A percentile compares a stretch with the other conserved stretches of the same genome.
These are phyloP conservation scores for Tritrichomonas musculus DNA, from an alignment of 208 protist species.

Conservation along the genomic window DNA sequence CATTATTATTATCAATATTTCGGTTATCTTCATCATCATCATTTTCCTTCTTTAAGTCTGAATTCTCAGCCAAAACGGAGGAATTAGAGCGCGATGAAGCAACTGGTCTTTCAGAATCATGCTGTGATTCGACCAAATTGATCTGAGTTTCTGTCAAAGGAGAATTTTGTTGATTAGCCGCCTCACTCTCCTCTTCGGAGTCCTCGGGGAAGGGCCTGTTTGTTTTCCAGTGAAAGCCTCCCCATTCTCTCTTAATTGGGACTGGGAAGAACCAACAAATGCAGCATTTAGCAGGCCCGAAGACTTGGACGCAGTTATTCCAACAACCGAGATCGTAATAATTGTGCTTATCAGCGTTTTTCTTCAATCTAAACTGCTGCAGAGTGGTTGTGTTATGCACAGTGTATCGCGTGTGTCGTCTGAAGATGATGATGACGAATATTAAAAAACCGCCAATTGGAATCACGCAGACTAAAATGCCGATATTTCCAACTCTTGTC, in stretches of 20 bases:
- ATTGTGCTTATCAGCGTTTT: background rate
- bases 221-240: background rate
- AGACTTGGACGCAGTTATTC: background rate
- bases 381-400: background rate
- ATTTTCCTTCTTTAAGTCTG: too few relatives aligned
- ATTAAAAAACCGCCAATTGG: background rate
- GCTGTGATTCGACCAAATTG: too few relatives aligned
- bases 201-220: background rate
- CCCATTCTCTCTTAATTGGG: background rate
- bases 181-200: too few relatives aligned
- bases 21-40: too few relatives aligned
- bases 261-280: background rate
- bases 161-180: too few relatives aligned
- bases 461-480: background rate
- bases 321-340: slow-evolving; percentile 28
- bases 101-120: too few relatives aligned
- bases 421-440: background rate
- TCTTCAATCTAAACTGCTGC: background rate
- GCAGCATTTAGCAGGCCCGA: background rate
- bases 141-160: too few relatives aligned
- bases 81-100: too few relatives aligned
- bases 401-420: background rate
- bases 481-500: background rate
- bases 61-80: too few relatives aligned
- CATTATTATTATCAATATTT: too few relatives aligned